Base-by-base conservation (phyloP, 768 basidiomycete species). In the Lepiota venenata region DNA sequence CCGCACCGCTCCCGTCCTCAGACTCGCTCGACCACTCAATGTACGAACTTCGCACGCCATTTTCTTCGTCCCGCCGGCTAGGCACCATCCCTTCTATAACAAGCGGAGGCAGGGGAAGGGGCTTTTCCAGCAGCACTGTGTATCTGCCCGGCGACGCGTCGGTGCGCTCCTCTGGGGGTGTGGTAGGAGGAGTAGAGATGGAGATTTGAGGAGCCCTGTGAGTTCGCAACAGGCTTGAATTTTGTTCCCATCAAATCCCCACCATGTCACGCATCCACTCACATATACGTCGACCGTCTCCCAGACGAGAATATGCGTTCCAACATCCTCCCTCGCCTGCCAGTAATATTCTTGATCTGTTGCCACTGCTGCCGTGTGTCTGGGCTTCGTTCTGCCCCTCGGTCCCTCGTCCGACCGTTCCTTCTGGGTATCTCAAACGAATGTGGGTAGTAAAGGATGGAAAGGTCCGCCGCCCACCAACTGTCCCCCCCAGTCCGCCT, bases 201-300 rank as follows among this genome's bases (percentile, higher is more conserved):
- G 50, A 52, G 42, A 27, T 45, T 45, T 21, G 12, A n/a, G 20
- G 25, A 27, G 39, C 22, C 27, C 42, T 44, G 50, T 12, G 50
- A 52, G 20, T 44, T 32, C 15, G 32, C 29, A 35, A 29, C 27
- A 18, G 25, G 25, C 25, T 35, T 41, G 16, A 43, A 44, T 52
- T 52, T n/a, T 52, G 50, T 52, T 44, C 41, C 50, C 50, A 52
- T 52, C 50, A 52, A 44, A 43, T 29, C 42, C 50, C 20, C 42
- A 38, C 40, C 40, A 50, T 50, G 49, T 18, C 43, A 32, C 32
- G 32, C 32, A 44, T 25, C 45, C 45, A 46, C 45, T 52, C 50
- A 52, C 50, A 43, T 15, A 36, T 36, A 32, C 29, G 44, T 35
- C 36, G 32, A 47, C 46, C 32, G 32, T 32, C 32, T 32, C 32